Base-by-base conservation (phyloP, 148 eudicot species). In the Limonium bicolor region DNA sequence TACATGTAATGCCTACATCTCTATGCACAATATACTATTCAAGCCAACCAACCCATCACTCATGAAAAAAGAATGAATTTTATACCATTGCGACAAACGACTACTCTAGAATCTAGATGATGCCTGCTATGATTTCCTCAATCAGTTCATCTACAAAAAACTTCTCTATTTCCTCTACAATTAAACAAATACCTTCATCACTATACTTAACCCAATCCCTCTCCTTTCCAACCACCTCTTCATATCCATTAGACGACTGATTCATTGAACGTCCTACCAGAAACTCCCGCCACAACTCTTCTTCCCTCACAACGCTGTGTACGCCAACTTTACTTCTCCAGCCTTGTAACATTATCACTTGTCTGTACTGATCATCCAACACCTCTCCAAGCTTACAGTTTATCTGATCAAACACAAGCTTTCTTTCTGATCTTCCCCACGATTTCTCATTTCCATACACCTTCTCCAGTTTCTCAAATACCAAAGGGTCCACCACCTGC, bases 341-440 rank as follows among this genome's bases (percentile, higher is more conserved):
- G n/a, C n/a, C n/a, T n/a, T n/a, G n/a, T n/a, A n/a, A n/a, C n/a
- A n/a, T n/a, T n/a, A n/a, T n/a, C n/a, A n/a, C n/a, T n/a, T n/a
- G n/a, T n/a, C n/a, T n/a, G n/a, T n/a, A n/a, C n/a, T n/a, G n/a
- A n/a, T n/a, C n/a, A n/a, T n/a, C n/a, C n/a, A n/a, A n/a, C n/a
- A n/a, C n/a, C n/a, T n/a, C n/a, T n/a, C n/a, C n/a, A n/a, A n/a
- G n/a, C n/a, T n/a, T n/a, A 25, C 45, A 53, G 57, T 76, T 67
- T 44, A 85, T 56, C 7, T 71, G 64, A 40, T 90, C 99, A 63
- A 84, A 90, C 19, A 90, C 54, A 40, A 90, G 93, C 53, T 59
- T 68, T 60, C 95, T 73, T 27, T 84, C 95, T 13, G 72, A 67
- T 52, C 54, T 77, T 12, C 43, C 50, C 87, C 80, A 77, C 22